These are phyloP conservation scores for Rhodamnia rubescens DNA, from an alignment of 345 rosid species.

Conservation along the genomic window DNA sequence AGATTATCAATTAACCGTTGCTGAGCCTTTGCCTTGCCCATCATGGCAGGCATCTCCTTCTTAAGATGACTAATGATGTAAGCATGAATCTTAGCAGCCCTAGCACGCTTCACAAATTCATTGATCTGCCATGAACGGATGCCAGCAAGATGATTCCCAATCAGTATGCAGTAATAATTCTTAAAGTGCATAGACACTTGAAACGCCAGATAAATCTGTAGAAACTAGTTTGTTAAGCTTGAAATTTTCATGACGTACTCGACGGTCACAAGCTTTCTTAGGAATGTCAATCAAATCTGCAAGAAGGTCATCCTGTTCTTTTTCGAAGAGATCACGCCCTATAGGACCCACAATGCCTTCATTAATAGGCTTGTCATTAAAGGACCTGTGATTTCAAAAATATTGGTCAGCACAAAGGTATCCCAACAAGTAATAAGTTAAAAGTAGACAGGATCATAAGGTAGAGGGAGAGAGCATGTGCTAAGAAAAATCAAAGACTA, in stretches of 20 bases:
- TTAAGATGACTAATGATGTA: conserved; percentile 83
- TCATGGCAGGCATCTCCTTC: conserved; percentile 92
- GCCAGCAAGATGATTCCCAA: neutral
- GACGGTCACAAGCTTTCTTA: conserved; percentile 88
- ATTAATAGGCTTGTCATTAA: conserved; percentile 69
- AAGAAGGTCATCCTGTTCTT: conserved; percentile 80
- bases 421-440: neutral
- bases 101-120: conserved; percentile 88
- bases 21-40: conserved; percentile 94
- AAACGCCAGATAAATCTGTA: neutral
- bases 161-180: neutral
- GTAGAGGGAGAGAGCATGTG: neutral
- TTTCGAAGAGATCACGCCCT: conserved; percentile 77
- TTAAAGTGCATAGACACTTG: neutral
- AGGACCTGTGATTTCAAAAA: conserved; percentile 37
- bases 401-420: neutral
- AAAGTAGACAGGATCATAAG: neutral
- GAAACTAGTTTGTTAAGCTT: neutral
- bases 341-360: conserved; percentile 52
- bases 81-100: conserved; percentile 93
- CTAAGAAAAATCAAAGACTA: neutral
- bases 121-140: conserved; percentile 41
- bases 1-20: conserved; percentile 73
- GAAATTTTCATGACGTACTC: conserved; percentile 43
- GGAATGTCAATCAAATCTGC: conserved; percentile 68